phyloP scores from a whole-genome alignment of 768 basidiomycete species.

The Tulasnella sp. region DNA sequence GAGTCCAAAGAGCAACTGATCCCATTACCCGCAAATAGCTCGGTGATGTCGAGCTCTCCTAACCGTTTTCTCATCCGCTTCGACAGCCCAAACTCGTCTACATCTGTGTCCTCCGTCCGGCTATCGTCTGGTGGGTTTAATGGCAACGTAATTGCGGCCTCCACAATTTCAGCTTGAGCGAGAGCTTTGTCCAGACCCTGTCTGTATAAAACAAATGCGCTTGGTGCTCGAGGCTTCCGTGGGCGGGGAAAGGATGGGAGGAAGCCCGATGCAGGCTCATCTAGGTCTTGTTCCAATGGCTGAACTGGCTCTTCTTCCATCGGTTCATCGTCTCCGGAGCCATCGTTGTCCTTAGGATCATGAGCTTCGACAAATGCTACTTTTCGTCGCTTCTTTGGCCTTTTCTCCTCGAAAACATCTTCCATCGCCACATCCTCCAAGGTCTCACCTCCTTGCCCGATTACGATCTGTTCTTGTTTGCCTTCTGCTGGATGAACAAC shows the following conservation, averaged over 20 bases:
- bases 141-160: conserved; percentile 42
- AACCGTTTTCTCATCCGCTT: conserved; percentile 55
- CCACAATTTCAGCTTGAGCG: conserved; percentile 58
- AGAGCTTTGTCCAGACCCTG: conserved; percentile 75
- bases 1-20: neutral
- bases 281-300: neutral
- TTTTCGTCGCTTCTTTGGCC: neutral
- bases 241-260: conserved; percentile 68
- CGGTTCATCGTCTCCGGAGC: neutral
- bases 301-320: neutral
- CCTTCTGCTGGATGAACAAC: neutral
- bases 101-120: conserved; percentile 23
- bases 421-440: neutral
- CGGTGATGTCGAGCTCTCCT: conserved; percentile 67
- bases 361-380: neutral
- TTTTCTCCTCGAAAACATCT: neutral
- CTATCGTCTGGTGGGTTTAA: conserved; percentile 34
- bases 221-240: conserved; percentile 56
- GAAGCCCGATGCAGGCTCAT: conserved; percentile 24
- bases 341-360: neutral
- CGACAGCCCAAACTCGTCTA: conserved; percentile 43
- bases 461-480: neutral
- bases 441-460: neutral
- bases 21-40: conserved; percentile 77
- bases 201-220: conserved; percentile 58